These are phyloP conservation scores for Trametes sp. DNA, from an alignment of 1,284 basidiomycete species.

Conservation along the genomic window DNA sequence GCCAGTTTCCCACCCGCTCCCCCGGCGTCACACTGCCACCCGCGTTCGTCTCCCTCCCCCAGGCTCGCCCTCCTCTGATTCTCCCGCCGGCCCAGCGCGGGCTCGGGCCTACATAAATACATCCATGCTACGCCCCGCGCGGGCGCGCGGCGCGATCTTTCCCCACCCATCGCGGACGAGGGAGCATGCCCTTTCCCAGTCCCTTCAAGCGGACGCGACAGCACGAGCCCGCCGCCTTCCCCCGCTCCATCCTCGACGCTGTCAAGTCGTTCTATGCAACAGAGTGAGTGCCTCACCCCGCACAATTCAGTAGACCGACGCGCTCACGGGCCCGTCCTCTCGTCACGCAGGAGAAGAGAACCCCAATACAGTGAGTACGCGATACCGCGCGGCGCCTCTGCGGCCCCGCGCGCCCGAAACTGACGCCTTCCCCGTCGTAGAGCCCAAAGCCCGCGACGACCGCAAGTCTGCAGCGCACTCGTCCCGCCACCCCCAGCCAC, in stretches of 20 bases:
- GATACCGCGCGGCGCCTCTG: background rate
- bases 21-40: constrained; percentile 31
- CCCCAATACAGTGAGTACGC: constrained; percentile 28
- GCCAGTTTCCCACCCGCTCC: constrained; percentile 26
- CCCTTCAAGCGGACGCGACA: constrained; percentile 34
- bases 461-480: constrained; percentile 25
- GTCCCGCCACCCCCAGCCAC: constrained; percentile 9
- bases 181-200: constrained; percentile 31
- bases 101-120: constrained; percentile 27
- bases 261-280: constrained; percentile 32
- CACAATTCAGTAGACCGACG: constrained; percentile 15
- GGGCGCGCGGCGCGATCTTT: constrained; percentile 27
- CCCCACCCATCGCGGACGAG: constrained; percentile 19
- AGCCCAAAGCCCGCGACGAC: constrained; percentile 29
- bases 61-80: constrained; percentile 9
- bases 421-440: constrained; percentile 21
- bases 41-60: constrained; percentile 25
- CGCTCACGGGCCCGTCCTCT: constrained; percentile 15
- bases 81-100: constrained; percentile 25
- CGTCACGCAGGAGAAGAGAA: constrained; percentile 31
- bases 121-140: constrained; percentile 26
- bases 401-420: background rate
- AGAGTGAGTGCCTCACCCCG: constrained; percentile 25
- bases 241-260: constrained; percentile 32
- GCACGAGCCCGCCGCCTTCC: constrained; percentile 31